Conservation (phyloP, 495 filamentous ascomycete genomes). For the Astrocystis sublimbata region DNA sequence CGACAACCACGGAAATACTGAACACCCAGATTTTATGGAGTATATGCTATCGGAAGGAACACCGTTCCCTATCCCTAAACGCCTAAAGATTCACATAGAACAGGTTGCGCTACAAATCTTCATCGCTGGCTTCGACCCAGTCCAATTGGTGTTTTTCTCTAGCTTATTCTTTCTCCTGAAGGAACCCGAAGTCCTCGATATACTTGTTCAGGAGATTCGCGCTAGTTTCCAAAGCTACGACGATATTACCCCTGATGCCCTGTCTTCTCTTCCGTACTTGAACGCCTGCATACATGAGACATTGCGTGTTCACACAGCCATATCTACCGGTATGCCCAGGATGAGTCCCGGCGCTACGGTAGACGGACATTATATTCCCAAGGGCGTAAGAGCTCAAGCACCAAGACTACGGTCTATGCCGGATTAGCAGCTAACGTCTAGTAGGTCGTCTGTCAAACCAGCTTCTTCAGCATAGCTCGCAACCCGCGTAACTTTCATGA, state of each 20-base stretch:
- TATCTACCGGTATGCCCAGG: constrained; percentile 16
- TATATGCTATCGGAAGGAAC: constrained; percentile 25
- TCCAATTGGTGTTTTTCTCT: constrained; percentile 19
- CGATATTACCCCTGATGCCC: constrained; percentile 17
- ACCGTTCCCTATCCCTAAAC: constrained; percentile 21
- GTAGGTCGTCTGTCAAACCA: too few relatives aligned
- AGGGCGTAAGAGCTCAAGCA: constrained; percentile 16
- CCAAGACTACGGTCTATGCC: not conserved
- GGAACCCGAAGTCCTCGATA: constrained; percentile 16
- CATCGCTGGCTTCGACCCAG: constrained; percentile 28
- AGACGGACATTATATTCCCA: constrained; percentile 25
- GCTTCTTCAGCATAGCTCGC: too few relatives aligned
- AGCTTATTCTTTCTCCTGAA: constrained; percentile 25
- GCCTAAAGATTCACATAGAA: constrained; percentile 25
- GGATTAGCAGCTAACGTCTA: too few relatives aligned
- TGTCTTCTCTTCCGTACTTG: constrained; percentile 20
- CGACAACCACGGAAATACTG: constrained; percentile 20
- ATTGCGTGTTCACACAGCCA: constrained; percentile 20
- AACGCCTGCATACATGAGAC: constrained; percentile 24
- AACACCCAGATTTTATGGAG: constrained; percentile 29
- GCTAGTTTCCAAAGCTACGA: constrained; percentile 22
- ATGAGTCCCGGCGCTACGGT: constrained; percentile 26
- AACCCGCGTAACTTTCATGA: too few relatives aligned
- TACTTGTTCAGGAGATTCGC: constrained; percentile 22
- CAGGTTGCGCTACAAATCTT: constrained; percentile 28